Evolutionary conservation across 768 basidiomycete species (phyloP), one percentile per base, ranked within the genome.

Genomic region (Leucocoprinus leucothites): DNA sequence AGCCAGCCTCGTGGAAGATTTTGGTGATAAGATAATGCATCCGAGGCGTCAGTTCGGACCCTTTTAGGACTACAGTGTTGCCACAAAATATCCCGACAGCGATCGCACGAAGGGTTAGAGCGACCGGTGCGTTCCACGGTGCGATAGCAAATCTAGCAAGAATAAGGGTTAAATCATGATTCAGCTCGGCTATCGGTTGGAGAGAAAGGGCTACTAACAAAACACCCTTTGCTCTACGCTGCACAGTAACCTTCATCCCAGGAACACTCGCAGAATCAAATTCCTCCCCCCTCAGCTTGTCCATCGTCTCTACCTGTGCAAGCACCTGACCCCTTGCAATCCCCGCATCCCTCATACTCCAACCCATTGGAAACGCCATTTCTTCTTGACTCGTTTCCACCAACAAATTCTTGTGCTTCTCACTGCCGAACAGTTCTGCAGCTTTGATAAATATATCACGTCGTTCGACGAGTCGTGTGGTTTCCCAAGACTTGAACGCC

Each of bases 71-170:
- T 5, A 80, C 75, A 0, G 82, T 81, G 61, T 84, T 84, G 1
- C 82, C 82, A 49, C 81, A 81, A 1, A 83, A 60, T 28, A 83
- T 62, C 0, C 82, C 79, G 9, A 76, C 60, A 1, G 71, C 72
- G 13, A 80, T 64, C 0, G 80, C 76, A 16, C 79, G 67, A 14
- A 82, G 51, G 0, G 77, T 69, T 13, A 85, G 67, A 1, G 64
- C 60, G 7, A 77, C 58, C 0, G 83, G 79, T 1, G 76, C 77
- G 59, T 84, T 84, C 82, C 82, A 84, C 0, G 82, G 81, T 1
- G 76, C 71, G 2, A 83, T 79, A 3, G 76, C 74, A 51, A 81
- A 72, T 19, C 81, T 83, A 57, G 24, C 24, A 16, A n/a, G 9
- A 22, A 11, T 19, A 52, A 19, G 22, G 35, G 18, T 5, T n/a